Evolutionary conservation across 164 flowering plant genomes (phyloP).

Genomic region (Chimonanthus praecox): DNA sequence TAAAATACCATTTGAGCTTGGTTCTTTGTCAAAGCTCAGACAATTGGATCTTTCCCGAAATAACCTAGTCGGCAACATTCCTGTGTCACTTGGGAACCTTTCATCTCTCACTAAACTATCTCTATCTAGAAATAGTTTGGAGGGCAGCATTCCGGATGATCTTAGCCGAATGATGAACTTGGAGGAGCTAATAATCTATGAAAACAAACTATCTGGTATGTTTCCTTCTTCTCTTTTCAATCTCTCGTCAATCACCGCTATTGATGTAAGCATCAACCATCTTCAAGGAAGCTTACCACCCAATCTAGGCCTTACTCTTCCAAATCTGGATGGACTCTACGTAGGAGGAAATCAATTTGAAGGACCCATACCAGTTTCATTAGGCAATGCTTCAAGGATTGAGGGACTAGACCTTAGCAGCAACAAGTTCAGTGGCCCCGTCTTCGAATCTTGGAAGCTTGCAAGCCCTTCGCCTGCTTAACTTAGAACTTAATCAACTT

Average conservation of each 20-base stretch:
- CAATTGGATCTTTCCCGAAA: conserved; percentile 7
- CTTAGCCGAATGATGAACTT: not conserved
- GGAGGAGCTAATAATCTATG: not conserved
- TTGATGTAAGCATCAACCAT: conserved; percentile 11
- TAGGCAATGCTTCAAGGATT: conserved; percentile 21
- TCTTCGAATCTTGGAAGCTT: conserved; percentile 16
- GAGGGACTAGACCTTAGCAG: conserved; percentile 2
- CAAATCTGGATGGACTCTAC: conserved; percentile 13
- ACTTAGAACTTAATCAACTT: conserved; percentile 9
- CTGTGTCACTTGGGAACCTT: conserved; percentile 4
- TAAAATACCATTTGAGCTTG: conserved; percentile 6
- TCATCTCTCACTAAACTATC: not conserved
- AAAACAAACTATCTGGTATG: conserved; percentile 2
- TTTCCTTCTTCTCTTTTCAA: conserved; percentile 1
- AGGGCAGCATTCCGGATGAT: conserved; percentile 5
- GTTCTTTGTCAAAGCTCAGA: conserved; percentile 9
- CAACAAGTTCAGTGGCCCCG: conserved; percentile 16
- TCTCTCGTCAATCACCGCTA: conserved; percentile 8
- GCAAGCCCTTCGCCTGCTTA: not conserved
- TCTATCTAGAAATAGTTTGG: not conserved
- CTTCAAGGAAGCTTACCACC: conserved; percentile 3
- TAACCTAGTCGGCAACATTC: conserved; percentile 7
- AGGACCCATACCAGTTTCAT: conserved; percentile 24
- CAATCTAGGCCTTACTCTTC: conserved; percentile 11
- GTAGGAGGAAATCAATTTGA: conserved; percentile 11